Evolutionary conservation across 306 rosid genomes (phyloP), one percentile per base, ranked within the genome.

Genomic region (Lupinus albus): DNA sequence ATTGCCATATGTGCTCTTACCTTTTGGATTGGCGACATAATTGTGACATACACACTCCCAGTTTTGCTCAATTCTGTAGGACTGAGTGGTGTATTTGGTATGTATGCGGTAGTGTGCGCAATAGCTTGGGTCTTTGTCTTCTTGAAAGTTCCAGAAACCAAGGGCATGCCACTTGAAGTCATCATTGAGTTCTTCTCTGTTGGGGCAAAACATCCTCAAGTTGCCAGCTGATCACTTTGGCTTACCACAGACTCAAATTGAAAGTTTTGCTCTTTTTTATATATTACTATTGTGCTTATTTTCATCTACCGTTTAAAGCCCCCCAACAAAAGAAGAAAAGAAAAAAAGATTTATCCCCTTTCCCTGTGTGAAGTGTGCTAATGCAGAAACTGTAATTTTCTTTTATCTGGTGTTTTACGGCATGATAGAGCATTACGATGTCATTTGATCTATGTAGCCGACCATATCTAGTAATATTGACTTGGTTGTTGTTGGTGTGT

Each of bases 111-210:
- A 7, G 92, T 90, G 56, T 87, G 90, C 69, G 28, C 73, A 61
- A 79, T 90, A 11, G 83, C 95, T 30, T 87, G 87, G 88, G 81
- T 79, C 51, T 90, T 90, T 58, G 90, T 87, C 16, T 90, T 58
- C 82, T 59, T 84, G 68, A 90, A 90, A 76, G 92, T 87, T 62
- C 97, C 96, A 0, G 96, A 90, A 84, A 90, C 96, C 39, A 90
- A 90, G 78, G 96, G 96, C 63, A 90, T 90, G 95, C 96, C 97
- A 11, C 84, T 87, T 17, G 97, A 90, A 81, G 97, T 90, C 28
- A 90, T 90, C 52, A 74, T 71, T 0, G 97, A 90, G 78, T 87
- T 90, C 84, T 90, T 90, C 79, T 67, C 97, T 9, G 75, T 90
- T 14, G 97, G 95, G 53, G 85, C 97, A 17, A 90, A 71, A 81